A percentile compares a stretch with the other conserved stretches of the same genome.
These are phyloP conservation scores for Aspergillus pseudonomiae DNA, from an alignment of 2,329 filamentous ascomycete species.

Conservation along the genomic window DNA sequence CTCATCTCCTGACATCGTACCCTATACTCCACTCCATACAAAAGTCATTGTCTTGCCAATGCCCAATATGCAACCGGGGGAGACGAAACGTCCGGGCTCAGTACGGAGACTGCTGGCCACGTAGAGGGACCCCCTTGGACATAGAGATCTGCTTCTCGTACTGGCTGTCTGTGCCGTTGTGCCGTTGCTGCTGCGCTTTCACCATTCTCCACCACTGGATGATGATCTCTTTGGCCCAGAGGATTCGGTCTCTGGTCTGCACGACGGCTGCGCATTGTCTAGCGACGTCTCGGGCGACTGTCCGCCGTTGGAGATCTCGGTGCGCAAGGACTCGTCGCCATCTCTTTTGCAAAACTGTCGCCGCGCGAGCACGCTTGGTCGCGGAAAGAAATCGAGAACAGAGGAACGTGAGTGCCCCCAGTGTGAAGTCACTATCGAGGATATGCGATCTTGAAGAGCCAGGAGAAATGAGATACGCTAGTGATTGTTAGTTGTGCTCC, in stretches of 20 bases:
- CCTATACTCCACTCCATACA: not conserved
- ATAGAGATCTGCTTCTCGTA: not conserved
- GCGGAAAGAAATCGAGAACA: slow-evolving; percentile 60
- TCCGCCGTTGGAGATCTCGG: slow-evolving; percentile 24
- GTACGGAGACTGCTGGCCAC: not conserved
- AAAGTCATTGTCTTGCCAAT: not conserved
- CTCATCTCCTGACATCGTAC: not conserved
- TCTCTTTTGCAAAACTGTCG: slow-evolving; percentile 54
- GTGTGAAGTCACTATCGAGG: slow-evolving; percentile 57
- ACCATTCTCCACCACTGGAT: slow-evolving; percentile 37
- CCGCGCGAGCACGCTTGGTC: slow-evolving; percentile 53
- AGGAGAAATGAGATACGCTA: slow-evolving; percentile 40
- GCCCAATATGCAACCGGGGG: not conserved
- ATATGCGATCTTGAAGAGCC: slow-evolving; percentile 42
- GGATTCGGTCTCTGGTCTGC: slow-evolving; percentile 46
- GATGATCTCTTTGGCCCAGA: slow-evolving; percentile 40
- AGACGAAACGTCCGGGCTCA: not conserved
- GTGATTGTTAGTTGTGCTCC: slow-evolving; percentile 1
- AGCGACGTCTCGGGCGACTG: slow-evolving; percentile 30
- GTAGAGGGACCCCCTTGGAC: not conserved
- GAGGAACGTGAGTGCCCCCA: slow-evolving; percentile 62
- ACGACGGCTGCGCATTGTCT: slow-evolving; percentile 52
- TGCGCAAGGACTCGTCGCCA: slow-evolving; percentile 45
- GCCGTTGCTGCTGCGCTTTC: slow-evolving; percentile 22
- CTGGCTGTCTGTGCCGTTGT: not conserved